These are phyloP conservation scores for Pythium utonaiense DNA, from an alignment of 352 stramenopile genomes.

Conservation along the genomic window DNA sequence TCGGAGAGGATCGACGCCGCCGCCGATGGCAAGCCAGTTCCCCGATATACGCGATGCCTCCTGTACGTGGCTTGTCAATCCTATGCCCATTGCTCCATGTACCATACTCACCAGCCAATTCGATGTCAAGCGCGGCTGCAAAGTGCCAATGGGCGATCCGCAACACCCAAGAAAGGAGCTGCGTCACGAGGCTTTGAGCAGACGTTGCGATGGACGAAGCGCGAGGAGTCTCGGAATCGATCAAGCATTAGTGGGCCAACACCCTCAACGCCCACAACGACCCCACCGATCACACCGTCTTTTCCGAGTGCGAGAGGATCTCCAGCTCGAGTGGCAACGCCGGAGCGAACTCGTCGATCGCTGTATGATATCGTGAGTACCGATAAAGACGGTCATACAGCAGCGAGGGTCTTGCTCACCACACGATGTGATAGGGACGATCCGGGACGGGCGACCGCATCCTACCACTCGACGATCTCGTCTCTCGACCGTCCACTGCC, in stretches of 20 bases:
- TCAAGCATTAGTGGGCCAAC: background rate
- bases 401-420: background rate
- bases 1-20: conserved; percentile 3
- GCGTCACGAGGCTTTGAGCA: conserved; percentile 37
- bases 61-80: conserved; percentile 9
- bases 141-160: background rate
- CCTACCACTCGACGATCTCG: conserved; percentile 21
- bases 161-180: conserved; percentile 26
- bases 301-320: conserved; percentile 7
- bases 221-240: conserved; percentile 23
- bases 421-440: conserved; percentile 4
- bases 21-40: conserved; percentile 31
- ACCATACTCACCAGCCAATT: background rate
- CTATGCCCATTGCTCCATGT: no score
- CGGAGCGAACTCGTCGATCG: conserved; percentile 2
- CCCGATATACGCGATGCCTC: conserved; percentile 45
- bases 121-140: background rate
- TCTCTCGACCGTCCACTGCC: conserved; percentile 26
- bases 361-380: conserved; percentile 25
- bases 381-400: no score
- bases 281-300: background rate
- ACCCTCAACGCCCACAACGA: background rate
- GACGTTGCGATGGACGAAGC: conserved; percentile 47
- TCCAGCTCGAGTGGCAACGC: background rate
- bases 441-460: conserved; percentile 9